Evolutionary conservation across 192 early-diverging fungal species (phyloP).

Genomic region (Rhizoclosmatium sp.): DNA sequence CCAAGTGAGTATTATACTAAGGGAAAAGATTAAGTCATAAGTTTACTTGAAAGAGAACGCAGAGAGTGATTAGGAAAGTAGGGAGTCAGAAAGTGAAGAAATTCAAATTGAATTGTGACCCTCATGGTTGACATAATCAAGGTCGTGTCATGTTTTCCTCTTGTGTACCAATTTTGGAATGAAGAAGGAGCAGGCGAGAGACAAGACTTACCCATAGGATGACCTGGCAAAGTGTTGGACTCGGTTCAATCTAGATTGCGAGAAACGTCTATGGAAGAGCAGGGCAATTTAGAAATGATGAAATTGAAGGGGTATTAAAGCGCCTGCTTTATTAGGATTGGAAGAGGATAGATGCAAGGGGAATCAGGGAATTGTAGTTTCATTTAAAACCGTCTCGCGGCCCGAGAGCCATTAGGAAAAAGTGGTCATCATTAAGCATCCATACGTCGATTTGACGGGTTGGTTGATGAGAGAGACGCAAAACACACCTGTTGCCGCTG

Average conservation of each 20-base stretch:
- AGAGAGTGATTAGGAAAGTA: background rate
- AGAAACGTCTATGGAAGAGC: background rate
- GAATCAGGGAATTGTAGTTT: conserved; percentile 29
- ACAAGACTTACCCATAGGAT: too few species aligned
- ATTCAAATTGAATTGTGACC: conserved; percentile 16
- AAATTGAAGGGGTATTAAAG: background rate
- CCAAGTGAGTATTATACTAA: background rate
- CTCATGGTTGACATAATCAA: conserved; percentile 28
- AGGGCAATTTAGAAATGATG: background rate
- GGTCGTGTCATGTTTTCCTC: conserved; percentile 30
- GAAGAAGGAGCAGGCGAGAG: too few species aligned
- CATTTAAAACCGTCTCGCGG: background rate
- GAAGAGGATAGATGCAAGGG: background rate
- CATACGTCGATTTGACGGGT: background rate
- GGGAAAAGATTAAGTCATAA: background rate
- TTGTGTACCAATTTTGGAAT: background rate
- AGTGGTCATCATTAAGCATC: conserved; percentile 8
- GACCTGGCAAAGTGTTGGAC: too few species aligned
- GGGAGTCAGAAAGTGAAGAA: conserved; percentile 33
- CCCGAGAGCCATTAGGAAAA: background rate
- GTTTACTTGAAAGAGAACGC: background rate
- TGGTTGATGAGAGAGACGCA: background rate
- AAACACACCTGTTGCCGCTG: too few species aligned
- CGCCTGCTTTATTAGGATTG: too few species aligned
- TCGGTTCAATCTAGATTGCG: too few species aligned